phyloP scores from a whole-genome alignment of 2,329 filamentous ascomycete species.

The Furcasterigmium furcatum region DNA sequence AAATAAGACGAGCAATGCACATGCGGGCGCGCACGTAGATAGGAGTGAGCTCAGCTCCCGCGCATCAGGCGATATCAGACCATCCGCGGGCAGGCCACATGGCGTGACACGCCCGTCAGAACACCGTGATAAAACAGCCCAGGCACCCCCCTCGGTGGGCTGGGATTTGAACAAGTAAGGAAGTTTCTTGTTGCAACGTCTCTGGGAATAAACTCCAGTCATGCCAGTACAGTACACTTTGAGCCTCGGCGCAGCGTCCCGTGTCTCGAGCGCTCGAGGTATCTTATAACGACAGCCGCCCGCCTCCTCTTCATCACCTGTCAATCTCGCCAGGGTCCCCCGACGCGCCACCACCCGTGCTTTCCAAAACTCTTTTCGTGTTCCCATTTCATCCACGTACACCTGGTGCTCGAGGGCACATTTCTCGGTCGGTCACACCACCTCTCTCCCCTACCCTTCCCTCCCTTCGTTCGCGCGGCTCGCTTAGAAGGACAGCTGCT shows the following conservation, averaged over 20 bases:
- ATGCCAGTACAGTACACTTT: slow-evolving; percentile 1
- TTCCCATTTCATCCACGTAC: no score
- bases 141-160: neutral
- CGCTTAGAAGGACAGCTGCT: slow-evolving; percentile 71
- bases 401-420: no score
- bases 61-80: neutral
- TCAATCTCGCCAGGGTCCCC: no score
- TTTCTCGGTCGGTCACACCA: no score
- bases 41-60: no score
- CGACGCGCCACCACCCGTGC: no score
- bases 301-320: neutral
- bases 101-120: neutral
- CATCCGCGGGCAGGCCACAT: no score
- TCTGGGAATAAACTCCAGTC: neutral
- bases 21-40: no score
- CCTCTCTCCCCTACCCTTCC: no score
- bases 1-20: no score
- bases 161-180: neutral
- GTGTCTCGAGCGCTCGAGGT: neutral
- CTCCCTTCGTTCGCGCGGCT: no score
- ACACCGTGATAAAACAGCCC: neutral
- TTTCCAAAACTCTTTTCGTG: no score
- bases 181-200: neutral
- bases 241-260: neutral
- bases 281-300: neutral